phyloP scores from a whole-genome alignment of 2,329 filamentous ascomycete species.

The Xylariomycetidae sp. region DNA sequence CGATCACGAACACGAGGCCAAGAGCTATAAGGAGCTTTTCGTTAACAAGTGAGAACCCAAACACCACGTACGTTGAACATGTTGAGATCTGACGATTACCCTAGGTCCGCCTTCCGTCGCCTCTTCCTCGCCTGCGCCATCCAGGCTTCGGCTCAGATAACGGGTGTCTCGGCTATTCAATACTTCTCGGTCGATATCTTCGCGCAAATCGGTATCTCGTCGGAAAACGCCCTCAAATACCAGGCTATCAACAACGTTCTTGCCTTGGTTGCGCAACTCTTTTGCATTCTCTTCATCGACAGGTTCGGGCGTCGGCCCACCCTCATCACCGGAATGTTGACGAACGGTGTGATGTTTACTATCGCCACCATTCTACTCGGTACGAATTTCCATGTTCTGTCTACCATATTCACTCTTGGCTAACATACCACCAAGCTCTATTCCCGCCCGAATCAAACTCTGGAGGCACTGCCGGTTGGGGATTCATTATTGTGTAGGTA shows the following conservation, averaged over 20 bases:
- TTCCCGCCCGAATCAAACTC: slow-evolving; percentile 54
- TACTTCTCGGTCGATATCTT: slow-evolving; percentile 68
- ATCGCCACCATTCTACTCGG: slow-evolving; percentile 51
- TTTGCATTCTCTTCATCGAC: slow-evolving; percentile 65
- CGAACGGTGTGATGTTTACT: slow-evolving; percentile 67
- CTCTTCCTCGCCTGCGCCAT: slow-evolving; percentile 64
- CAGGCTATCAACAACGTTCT: slow-evolving; percentile 70
- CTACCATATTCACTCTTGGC: not conserved
- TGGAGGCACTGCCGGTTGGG: slow-evolving; percentile 57
- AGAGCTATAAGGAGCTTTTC: slow-evolving; percentile 66
- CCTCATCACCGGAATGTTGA: slow-evolving; percentile 65
- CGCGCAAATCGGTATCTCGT: slow-evolving; percentile 60
- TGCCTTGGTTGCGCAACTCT: slow-evolving; percentile 60
- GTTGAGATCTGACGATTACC: not conserved
- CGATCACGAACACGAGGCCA: slow-evolving; percentile 64
- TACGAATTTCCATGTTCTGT: slow-evolving; percentile 11
- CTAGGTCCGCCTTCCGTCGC: slow-evolving; percentile 58
- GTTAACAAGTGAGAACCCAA: slow-evolving; percentile 35
- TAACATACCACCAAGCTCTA: slow-evolving; percentile 28
- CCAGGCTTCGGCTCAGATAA: slow-evolving; percentile 71
- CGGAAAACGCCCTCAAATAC: slow-evolving; percentile 62
- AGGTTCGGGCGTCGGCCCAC: slow-evolving; percentile 64
- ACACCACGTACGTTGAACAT: no score
- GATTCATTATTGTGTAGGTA: slow-evolving; percentile 58
- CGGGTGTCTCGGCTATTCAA: slow-evolving; percentile 67